Evolutionary conservation across 768 basidiomycete genomes (phyloP).

Genomic region (Sporobolomyces roseus): DNA sequence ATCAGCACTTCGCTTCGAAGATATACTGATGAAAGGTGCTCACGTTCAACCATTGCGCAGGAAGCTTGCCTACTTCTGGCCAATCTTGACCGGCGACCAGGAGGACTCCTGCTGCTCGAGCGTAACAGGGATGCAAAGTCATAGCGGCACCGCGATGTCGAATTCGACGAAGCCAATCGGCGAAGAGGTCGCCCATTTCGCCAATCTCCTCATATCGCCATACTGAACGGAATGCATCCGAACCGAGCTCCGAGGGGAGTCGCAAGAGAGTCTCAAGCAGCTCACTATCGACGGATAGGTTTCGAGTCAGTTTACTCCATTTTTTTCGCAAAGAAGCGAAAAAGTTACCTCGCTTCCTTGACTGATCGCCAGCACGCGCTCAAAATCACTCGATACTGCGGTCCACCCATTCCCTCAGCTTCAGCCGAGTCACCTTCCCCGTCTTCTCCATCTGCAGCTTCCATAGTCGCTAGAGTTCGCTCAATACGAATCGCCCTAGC

Average conservation of each 20-base stretch:
- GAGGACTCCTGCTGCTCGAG: slow-evolving; percentile 26
- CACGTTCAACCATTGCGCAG: slow-evolving; percentile 34
- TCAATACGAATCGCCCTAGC: slow-evolving; percentile 35
- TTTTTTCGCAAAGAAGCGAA: not conserved
- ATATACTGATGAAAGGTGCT: not conserved
- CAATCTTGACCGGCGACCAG: slow-evolving; percentile 31
- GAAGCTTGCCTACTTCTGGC: slow-evolving; percentile 26
- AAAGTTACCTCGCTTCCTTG: slow-evolving; percentile 35
- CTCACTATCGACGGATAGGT: slow-evolving; percentile 17
- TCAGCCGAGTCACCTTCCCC: not conserved
- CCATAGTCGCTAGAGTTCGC: not conserved
- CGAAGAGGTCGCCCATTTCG: slow-evolving; percentile 34
- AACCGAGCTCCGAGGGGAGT: not conserved
- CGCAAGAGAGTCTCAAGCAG: slow-evolving; percentile 40
- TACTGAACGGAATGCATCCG: slow-evolving; percentile 28
- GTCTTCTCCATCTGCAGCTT: not conserved
- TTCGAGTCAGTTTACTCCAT: not conserved
- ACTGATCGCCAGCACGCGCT: slow-evolving; percentile 39
- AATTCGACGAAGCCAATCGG: slow-evolving; percentile 29
- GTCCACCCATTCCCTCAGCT: slow-evolving; percentile 25
- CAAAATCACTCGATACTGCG: slow-evolving; percentile 39
- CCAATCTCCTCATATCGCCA: slow-evolving; percentile 33
- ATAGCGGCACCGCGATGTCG: slow-evolving; percentile 39
- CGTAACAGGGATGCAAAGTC: slow-evolving; percentile 35
- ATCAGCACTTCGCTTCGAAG: not conserved